These are phyloP conservation scores for Coffea canephora DNA, from an alignment of 257 asterid genomes.

Conservation along the genomic window DNA sequence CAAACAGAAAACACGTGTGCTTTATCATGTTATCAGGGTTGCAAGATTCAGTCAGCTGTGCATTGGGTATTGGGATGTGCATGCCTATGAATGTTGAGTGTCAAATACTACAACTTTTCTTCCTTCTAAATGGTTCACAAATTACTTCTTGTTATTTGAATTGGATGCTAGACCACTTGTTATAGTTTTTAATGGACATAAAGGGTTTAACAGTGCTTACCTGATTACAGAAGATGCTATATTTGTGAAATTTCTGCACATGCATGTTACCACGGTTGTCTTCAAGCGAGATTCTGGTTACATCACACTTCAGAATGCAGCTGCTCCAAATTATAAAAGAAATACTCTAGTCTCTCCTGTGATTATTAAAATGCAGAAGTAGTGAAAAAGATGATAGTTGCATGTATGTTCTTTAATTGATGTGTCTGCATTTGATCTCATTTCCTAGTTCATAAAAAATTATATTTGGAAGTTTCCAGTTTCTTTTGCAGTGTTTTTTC, in stretches of 20 bases:
- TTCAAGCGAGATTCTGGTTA: neutral
- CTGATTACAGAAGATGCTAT: neutral
- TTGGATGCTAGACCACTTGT: neutral
- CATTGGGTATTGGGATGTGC: neutral
- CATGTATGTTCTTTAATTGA: neutral
- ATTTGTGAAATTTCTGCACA: neutral
- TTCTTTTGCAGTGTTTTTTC: slow-evolving; percentile 3
- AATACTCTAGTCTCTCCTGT: neutral
- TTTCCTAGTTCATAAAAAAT: neutral
- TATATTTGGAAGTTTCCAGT: neutral
- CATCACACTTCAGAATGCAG: neutral
- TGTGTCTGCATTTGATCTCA: neutral
- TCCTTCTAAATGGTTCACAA: neutral
- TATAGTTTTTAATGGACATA: neutral
- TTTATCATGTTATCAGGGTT: neutral
- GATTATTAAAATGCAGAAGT: neutral
- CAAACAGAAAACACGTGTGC: neutral
- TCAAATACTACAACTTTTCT: neutral
- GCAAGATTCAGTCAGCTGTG: neutral
- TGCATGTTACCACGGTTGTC: too few relatives aligned
- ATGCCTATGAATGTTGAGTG: neutral
- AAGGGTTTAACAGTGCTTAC: neutral
- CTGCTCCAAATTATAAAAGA: neutral
- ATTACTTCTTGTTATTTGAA: neutral
- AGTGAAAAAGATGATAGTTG: neutral